Percentiles rank a stretch among this genome's conserved stretches.
phyloP scores from a whole-genome alignment of 257 asterid genomes.

The Jacaranda copaia region DNA sequence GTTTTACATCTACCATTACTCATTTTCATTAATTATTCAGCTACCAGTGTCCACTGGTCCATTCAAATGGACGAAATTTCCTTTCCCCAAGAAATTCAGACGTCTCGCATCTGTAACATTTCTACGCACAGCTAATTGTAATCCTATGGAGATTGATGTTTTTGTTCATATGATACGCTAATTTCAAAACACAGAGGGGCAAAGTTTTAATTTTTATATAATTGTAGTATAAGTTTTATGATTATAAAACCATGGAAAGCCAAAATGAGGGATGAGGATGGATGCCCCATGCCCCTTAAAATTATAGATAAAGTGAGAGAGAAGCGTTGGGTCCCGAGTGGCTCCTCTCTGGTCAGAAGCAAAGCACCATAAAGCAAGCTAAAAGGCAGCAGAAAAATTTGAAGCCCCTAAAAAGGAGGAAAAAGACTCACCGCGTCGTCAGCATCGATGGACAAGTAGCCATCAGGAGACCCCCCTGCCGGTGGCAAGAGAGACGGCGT shows the following conservation, averaged over 20 bases:
- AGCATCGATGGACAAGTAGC: conserved; percentile 63
- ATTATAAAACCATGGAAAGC: no score
- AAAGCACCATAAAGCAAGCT: not conserved
- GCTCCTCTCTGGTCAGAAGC: not conserved
- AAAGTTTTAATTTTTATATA: no score
- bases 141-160: no score
- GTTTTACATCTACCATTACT: not conserved
- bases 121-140: no score
- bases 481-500: conserved; percentile 34
- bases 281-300: no score
- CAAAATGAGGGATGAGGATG: no score
- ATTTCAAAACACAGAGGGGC: no score
- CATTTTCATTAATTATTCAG: not conserved
- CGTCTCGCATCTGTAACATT: no score
- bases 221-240: no score
- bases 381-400: not conserved
- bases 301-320: not conserved
- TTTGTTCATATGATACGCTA: no score
- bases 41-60: not conserved
- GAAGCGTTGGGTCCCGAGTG: no score
- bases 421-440: conserved; percentile 62
- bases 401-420: not conserved
- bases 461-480: conserved; percentile 41
- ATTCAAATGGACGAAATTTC: not conserved
- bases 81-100: not conserved